Percentiles rank a stretch among this genome's conserved stretches.
Evolutionary conservation across 352 stramenopile species (phyloP).

Genomic region (Phytophthora nicotianae): DNA sequence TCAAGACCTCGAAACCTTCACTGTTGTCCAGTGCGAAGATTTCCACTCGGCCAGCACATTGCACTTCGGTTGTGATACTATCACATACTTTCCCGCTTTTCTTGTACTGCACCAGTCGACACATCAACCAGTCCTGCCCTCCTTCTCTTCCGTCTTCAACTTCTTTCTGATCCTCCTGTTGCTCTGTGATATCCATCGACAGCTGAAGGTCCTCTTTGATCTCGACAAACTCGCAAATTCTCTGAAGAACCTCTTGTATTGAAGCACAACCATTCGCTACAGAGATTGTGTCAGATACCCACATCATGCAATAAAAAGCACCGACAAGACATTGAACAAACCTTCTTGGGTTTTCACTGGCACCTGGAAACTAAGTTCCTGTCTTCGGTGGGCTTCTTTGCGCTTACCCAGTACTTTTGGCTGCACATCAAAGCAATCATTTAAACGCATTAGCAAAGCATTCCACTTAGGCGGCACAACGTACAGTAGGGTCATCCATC

Average conservation of each 20-base stretch:
- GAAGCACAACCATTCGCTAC: slow-evolving; percentile 42
- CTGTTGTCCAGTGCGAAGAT: slow-evolving; percentile 25
- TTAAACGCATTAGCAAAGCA: background rate
- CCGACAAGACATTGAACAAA: slow-evolving; percentile 5
- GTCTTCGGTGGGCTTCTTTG: slow-evolving; percentile 70
- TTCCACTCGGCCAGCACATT: slow-evolving; percentile 42
- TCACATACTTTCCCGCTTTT: slow-evolving; percentile 4
- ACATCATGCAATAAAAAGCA: background rate
- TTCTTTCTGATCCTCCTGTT: slow-evolving; percentile 7
- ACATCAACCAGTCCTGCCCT: slow-evolving; percentile 16
- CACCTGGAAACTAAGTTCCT: slow-evolving; percentile 64
- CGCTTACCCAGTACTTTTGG: slow-evolving; percentile 84
- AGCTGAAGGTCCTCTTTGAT: slow-evolving; percentile 25
- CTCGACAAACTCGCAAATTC: slow-evolving; percentile 48
- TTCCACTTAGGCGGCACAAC: slow-evolving; percentile 2
- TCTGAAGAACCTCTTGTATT: slow-evolving; percentile 44
- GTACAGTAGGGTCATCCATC: slow-evolving; percentile 41
- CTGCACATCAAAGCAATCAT: slow-evolving; percentile 29
- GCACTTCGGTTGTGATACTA: slow-evolving; percentile 4
- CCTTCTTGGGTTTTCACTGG: slow-evolving; percentile 28
- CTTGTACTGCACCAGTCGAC: slow-evolving; percentile 20
- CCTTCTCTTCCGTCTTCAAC: slow-evolving; percentile 5
- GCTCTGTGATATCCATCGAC: slow-evolving; percentile 16
- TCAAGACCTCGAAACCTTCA: slow-evolving; percentile 40
- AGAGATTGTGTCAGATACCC: slow-evolving; percentile 1